Conservation (phyloP, 306 rosid species). For the Sicyos baderoa region DNA sequence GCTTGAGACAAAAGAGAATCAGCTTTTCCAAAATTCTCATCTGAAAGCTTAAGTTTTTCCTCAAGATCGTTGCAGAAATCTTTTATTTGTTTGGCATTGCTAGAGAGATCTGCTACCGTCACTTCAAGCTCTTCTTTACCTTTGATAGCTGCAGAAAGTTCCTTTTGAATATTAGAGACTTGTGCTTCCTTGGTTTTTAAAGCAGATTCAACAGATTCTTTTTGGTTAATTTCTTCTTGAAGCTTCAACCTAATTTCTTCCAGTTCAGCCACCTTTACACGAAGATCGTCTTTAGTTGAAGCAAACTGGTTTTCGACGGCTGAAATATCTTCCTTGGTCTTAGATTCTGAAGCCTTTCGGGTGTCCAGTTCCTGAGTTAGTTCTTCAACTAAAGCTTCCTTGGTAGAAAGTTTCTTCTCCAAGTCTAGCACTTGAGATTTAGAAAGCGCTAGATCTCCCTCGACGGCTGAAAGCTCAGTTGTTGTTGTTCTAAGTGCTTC, state of each 20-base stretch:
- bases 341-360: conserved; percentile 51
- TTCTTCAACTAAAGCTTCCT: conserved; percentile 46
- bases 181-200: conserved; percentile 44
- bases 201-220: conserved; percentile 48
- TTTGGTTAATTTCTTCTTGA: conserved; percentile 50
- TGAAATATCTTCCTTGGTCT: conserved; percentile 59
- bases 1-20: conserved; percentile 71
- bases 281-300: conserved; percentile 63
- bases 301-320: conserved; percentile 44
- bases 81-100: conserved; percentile 34
- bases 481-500: conserved; percentile 53
- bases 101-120: conserved; percentile 42
- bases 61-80: conserved; percentile 48
- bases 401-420: conserved; percentile 47
- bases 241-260: conserved; percentile 48
- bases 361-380: conserved; percentile 43
- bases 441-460: conserved; percentile 57
- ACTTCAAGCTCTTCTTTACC: conserved; percentile 51
- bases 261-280: conserved; percentile 47
- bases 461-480: conserved; percentile 55
- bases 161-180: conserved; percentile 32
- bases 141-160: conserved; percentile 33
- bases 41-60: conserved; percentile 54
- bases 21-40: conserved; percentile 43
- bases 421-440: conserved; percentile 53